A percentile compares a stretch with the other conserved stretches of the same genome.
These are phyloP conservation scores for Eucalyptus rudis DNA, from an alignment of 345 rosid genomes.

Conservation along the genomic window DNA sequence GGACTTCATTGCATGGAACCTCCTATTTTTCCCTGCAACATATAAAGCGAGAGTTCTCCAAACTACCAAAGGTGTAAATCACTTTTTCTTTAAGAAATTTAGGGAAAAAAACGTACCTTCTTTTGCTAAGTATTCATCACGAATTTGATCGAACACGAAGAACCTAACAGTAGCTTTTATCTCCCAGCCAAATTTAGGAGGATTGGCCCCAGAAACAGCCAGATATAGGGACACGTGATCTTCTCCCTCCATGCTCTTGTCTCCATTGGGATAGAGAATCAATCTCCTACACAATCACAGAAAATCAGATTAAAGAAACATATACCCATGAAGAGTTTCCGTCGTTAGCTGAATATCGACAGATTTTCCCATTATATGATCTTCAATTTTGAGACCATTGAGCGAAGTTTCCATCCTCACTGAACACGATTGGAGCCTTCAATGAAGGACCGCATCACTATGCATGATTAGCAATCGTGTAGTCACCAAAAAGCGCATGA, in stretches of 20 bases:
- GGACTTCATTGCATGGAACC: background rate
- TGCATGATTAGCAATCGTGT: background rate
- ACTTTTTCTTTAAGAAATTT: background rate
- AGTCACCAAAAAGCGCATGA: background rate
- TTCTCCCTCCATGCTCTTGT: background rate
- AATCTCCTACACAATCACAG: background rate
- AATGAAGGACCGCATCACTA: background rate
- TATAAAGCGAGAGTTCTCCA: background rate
- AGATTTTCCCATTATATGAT: background rate
- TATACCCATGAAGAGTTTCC: background rate
- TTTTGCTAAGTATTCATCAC: background rate
- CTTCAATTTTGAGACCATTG: background rate
- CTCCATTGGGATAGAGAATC: background rate
- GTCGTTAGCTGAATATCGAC: background rate
- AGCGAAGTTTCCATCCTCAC: background rate
- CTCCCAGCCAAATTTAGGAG: background rate
- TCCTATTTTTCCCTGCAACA: background rate
- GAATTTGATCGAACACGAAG: background rate
- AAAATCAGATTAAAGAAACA: background rate
- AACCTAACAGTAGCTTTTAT: background rate
- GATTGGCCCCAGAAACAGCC: background rate
- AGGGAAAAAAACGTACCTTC: background rate
- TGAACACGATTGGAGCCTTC: background rate
- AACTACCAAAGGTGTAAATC: background rate
- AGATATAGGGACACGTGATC: background rate